Evolutionary conservation across 495 filamentous ascomycete species (phyloP).

Genomic region (Astrothelium subdiscretum): DNA sequence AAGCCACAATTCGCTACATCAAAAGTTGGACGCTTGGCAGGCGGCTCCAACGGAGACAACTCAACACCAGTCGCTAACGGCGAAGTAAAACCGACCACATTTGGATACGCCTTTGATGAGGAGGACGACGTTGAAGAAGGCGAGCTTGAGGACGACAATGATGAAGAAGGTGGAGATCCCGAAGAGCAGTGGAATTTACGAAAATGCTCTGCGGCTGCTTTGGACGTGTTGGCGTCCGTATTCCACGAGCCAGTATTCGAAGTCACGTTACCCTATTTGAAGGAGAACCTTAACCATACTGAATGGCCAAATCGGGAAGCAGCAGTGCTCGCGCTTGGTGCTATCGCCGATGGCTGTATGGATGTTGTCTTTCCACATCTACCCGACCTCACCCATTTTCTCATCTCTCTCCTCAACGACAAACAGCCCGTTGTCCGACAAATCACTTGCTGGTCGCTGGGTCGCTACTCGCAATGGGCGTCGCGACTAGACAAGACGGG

Average conservation of each 20-base stretch:
- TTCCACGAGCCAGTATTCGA: constrained; percentile 84
- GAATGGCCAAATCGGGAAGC: constrained; percentile 94
- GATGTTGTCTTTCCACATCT: constrained; percentile 81
- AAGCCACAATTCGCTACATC: constrained; percentile 86
- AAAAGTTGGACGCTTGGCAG: constrained; percentile 40
- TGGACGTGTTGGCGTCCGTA: constrained; percentile 86
- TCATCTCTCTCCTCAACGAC: constrained; percentile 79
- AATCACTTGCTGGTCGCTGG: constrained; percentile 97
- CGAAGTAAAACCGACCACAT: constrained; percentile 9
- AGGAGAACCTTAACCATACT: constrained; percentile 71
- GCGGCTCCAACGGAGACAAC: constrained; percentile 35
- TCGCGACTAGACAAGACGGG: constrained; percentile 57
- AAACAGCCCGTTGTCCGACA: constrained; percentile 84
- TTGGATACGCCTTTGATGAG: constrained; percentile 37
- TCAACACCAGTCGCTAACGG: constrained; percentile 32
- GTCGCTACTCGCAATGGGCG: constrained; percentile 89
- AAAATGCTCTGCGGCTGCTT: constrained; percentile 92
- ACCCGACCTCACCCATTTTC: constrained; percentile 79
- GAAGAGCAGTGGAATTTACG: constrained; percentile 93
- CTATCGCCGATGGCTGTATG: constrained; percentile 92
- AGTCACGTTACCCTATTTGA: constrained; percentile 82
- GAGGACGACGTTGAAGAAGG: constrained; percentile 69
- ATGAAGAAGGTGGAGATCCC: constrained; percentile 61
- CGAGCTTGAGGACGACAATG: constrained; percentile 69
- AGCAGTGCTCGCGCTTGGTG: constrained; percentile 86